These are phyloP conservation scores for Guyanaporus albipodus DNA, from an alignment of 768 basidiomycete species.

Conservation along the genomic window DNA sequence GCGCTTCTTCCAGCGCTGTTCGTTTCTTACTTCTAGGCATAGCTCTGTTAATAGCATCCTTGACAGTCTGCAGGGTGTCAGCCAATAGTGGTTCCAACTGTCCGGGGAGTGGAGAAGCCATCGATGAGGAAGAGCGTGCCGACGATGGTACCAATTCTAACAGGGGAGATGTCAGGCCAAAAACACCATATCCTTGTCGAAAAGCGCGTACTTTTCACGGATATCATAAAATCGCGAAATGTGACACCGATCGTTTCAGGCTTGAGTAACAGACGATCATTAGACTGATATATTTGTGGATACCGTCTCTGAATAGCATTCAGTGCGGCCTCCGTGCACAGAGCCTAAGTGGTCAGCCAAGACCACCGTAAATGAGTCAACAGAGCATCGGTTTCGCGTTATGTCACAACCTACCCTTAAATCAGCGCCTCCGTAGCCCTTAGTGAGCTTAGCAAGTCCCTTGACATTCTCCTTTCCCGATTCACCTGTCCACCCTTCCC, in stretches of 20 bases:
- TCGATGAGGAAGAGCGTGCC: conserved; percentile 82
- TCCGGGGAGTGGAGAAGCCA: conserved; percentile 77
- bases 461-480: conserved; percentile 45
- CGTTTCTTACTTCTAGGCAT: conserved; percentile 79
- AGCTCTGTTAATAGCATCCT: conserved; percentile 63
- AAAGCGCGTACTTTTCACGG: conserved; percentile 77
- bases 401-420: conserved; percentile 58
- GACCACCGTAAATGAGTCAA: conserved; percentile 3
- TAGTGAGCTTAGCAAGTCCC: conserved; percentile 84
- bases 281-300: conserved; percentile 94
- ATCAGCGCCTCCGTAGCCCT: conserved; percentile 98
- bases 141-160: conserved; percentile 93
- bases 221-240: conserved; percentile 94
- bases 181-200: not conserved
- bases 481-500: conserved; percentile 76
- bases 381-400: not conserved
- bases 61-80: conserved; percentile 65
- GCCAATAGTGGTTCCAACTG: conserved; percentile 81
- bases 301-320: conserved; percentile 96
- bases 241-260: conserved; percentile 83
- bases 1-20: conserved; percentile 89
- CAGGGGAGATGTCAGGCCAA: conserved; percentile 5
- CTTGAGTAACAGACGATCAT: conserved; percentile 77
- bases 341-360: conserved; percentile 47
- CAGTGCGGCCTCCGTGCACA: conserved; percentile 95